These are phyloP conservation scores for Euphrasia arctica DNA, from an alignment of 305 asterid species.

Conservation along the genomic window DNA sequence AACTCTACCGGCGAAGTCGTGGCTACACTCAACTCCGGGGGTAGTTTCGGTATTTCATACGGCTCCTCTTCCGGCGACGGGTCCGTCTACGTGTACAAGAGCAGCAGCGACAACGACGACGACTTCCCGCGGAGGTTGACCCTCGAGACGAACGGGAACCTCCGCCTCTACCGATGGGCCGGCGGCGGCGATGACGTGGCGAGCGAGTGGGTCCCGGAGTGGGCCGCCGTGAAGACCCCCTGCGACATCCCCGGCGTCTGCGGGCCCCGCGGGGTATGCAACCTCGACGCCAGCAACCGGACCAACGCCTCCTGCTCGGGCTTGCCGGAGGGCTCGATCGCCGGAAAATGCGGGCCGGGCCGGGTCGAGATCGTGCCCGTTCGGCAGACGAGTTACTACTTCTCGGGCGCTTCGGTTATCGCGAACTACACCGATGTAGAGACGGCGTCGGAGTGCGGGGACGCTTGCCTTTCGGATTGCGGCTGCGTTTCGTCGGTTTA, in stretches of 20 bases:
- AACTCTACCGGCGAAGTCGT: conserved; percentile 69
- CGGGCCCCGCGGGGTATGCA: conserved; percentile 63
- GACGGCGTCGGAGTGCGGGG: conserved; percentile 65
- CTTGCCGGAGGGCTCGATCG: conserved; percentile 44
- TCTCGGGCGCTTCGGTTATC: conserved; percentile 57
- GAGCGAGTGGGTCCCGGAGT: conserved; percentile 62
- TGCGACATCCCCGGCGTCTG: conserved; percentile 76
- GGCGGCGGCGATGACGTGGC: conserved; percentile 46
- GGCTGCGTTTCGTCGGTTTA: conserved; percentile 78
- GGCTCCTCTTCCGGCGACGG: conserved; percentile 60
- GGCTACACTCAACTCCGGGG: conserved; percentile 61
- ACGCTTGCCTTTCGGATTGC: conserved; percentile 71
- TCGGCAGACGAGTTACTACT: conserved; percentile 65
- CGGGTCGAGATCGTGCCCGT: conserved; percentile 38
- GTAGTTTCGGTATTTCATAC: conserved; percentile 74
- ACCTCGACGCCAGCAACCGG: conserved; percentile 48
- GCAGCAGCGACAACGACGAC: conserved; percentile 51
- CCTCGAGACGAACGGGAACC: conserved; percentile 69
- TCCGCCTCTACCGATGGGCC: conserved; percentile 75
- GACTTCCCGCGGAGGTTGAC: conserved; percentile 42
- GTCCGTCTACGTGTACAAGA: conserved; percentile 73
- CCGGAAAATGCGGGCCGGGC: conserved; percentile 50
- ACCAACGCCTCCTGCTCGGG: conserved; percentile 66
- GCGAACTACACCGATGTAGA: conserved; percentile 66
- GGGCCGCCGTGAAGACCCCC: conserved; percentile 85